Evolutionary conservation across 2,329 filamentous ascomycete genomes (phyloP).

Genomic region (Aquanectria penicillioides): DNA sequence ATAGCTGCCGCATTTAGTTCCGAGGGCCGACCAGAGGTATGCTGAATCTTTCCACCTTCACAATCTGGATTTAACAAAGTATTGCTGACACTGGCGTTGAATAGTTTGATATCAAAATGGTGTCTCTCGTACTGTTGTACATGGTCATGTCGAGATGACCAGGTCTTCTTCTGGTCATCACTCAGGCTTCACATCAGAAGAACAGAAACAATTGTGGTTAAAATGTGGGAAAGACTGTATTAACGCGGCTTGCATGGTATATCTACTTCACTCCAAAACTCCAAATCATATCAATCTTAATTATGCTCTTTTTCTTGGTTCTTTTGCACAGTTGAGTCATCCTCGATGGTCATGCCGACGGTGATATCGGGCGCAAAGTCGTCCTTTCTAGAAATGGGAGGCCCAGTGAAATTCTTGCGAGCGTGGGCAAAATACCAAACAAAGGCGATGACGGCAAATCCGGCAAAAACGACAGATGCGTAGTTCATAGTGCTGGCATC

Average conservation of each 20-base stretch:
- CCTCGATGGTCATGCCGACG: not conserved
- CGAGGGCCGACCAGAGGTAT: not conserved
- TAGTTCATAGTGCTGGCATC: conserved; percentile 71
- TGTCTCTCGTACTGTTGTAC: too few relatives aligned
- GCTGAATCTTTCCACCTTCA: too few relatives aligned
- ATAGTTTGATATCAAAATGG: too few relatives aligned
- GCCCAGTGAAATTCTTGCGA: conserved; percentile 71
- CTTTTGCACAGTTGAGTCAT: not conserved
- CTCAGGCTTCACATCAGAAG: not conserved
- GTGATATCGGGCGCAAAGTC: conserved; percentile 29
- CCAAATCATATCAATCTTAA: not conserved
- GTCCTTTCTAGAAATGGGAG: conserved; percentile 41
- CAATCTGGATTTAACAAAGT: too few relatives aligned
- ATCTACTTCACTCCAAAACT: not conserved
- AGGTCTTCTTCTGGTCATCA: too few relatives aligned
- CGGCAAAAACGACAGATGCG: conserved; percentile 72
- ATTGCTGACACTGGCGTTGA: too few relatives aligned
- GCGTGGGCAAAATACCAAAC: conserved; percentile 72
- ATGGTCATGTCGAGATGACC: too few relatives aligned
- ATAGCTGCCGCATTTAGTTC: not conserved
- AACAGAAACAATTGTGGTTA: too few relatives aligned
- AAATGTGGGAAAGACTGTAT: not conserved
- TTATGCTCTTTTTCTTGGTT: conserved; percentile 10
- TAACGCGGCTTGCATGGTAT: not conserved
- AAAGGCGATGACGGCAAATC: conserved; percentile 68